Conservation (phyloP, 192 early-diverging fungal genomes). For the Coemansia reversa region DNA sequence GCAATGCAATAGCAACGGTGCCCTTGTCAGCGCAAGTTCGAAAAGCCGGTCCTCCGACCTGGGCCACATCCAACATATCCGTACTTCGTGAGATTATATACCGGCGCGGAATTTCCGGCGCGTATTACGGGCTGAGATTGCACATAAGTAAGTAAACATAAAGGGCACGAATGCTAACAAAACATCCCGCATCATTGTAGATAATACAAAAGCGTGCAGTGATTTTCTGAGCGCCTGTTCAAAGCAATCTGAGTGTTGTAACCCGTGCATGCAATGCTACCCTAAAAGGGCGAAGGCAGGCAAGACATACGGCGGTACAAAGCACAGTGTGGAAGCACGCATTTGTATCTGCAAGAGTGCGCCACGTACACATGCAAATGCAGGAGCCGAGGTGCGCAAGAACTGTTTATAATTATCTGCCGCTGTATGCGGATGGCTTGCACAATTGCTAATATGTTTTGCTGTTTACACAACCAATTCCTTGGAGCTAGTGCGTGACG, state of each 20-base stretch:
- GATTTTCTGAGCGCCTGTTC: neutral
- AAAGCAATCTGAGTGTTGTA: neutral
- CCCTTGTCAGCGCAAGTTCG: neutral
- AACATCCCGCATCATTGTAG: neutral
- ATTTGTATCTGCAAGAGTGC: neutral
- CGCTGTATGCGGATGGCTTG: neutral
- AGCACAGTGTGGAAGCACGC: neutral
- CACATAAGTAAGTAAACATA: slow-evolving; percentile 43
- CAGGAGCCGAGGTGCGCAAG: neutral
- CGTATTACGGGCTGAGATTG: slow-evolving; percentile 47
- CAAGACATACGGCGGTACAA: neutral
- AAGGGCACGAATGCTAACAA: neutral
- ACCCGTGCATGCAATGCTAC: neutral
- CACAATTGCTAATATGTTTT: neutral
- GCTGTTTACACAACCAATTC: neutral
- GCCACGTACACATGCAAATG: neutral
- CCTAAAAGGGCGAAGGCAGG: neutral
- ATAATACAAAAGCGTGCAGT: neutral
- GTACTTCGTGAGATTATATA: slow-evolving; percentile 46
- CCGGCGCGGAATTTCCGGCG: slow-evolving; percentile 27
- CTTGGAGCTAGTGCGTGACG: slow-evolving; percentile 54
- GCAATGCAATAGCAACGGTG: slow-evolving; percentile 5
- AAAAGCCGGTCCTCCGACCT: slow-evolving; percentile 13
- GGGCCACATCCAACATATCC: slow-evolving; percentile 42
- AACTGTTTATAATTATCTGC: neutral